Evolutionary conservation across 352 stramenopile species (phyloP), one percentile per base, ranked within the genome.

Genomic region (Phytophthora tentaculata): DNA sequence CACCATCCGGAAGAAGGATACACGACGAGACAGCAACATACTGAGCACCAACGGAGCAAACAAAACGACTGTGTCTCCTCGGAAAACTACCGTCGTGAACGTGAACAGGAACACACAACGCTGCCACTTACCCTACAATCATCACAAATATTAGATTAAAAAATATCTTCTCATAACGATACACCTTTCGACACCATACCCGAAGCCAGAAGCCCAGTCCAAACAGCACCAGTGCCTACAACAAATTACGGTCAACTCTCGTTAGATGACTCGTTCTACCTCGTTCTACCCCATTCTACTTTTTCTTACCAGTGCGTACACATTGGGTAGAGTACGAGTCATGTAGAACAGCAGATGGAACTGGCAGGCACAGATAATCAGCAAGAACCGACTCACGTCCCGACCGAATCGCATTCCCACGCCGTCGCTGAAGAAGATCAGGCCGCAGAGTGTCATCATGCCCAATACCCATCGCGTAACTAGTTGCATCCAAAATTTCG

Each of bases 331-430:
- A 43, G 98, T 97, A 28, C 98, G 89, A 44, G 86, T 94, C 17
- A 97, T 83, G 81, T 99, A 99, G 77, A 99, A 99, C 41, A 97
- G 83, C 1, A 99, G 80, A 76, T 99, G 98, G 76, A 99, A 99
- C 77, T 99, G 97, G 57, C 81, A 89, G 13, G 81, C 83, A 61
- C 86, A 95, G 54, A 98, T 81, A 1, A 98, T 39, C 50, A 98
- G 70, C 55, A 98, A 87, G 61, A 93, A 97, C 19, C 74, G 60
- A 44, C 76, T 80, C 1, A 72, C 70, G 52, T 94, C 86, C 37
- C 71, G 65, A 19, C 84, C 87, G 61, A 90, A 94, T 28, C 76
- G 80, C 41, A 56, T 61, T 19, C 60, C 73, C 43, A 96, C 71
- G 32, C 79, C 78, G 35, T 80, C 75, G 50, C 86, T 92, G 64